Percentiles rank a stretch among this genome's conserved stretches.
Evolutionary conservation across 129 eudicot genomes (phyloP).

Genomic region (Saussurea involucrata): DNA sequence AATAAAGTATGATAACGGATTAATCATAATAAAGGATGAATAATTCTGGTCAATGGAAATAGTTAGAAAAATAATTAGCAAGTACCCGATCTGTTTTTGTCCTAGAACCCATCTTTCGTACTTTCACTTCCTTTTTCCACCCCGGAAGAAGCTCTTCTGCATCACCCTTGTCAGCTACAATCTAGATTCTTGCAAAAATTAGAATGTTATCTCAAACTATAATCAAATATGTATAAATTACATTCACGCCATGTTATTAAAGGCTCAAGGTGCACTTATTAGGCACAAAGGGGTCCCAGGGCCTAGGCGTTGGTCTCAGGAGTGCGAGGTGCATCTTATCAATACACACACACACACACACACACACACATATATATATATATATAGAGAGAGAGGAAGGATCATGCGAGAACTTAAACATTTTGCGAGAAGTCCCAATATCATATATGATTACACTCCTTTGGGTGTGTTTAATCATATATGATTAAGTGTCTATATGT

Average conservation of each 20-base stretch:
- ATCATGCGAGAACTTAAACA: too few species aligned
- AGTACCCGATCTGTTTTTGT: slow-evolving; percentile 51
- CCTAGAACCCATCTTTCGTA: slow-evolving; percentile 32
- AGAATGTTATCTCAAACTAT: slow-evolving; percentile 13
- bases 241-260: background rate
- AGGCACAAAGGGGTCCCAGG: too few species aligned
- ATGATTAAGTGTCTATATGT: too few species aligned
- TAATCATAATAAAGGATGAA: background rate
- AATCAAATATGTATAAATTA: background rate
- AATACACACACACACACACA: too few species aligned
- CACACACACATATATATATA: too few species aligned
- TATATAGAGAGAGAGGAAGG: too few species aligned
- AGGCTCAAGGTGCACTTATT: background rate
- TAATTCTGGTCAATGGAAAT: background rate
- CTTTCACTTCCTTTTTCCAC: slow-evolving; percentile 56
- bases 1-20: background rate
- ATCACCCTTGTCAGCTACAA: slow-evolving; percentile 36
- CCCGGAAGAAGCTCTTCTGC: slow-evolving; percentile 69
- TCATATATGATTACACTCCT: too few species aligned
- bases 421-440: too few species aligned
- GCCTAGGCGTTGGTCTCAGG: too few species aligned
- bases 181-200: slow-evolving; percentile 33
- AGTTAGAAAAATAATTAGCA: background rate
- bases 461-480: too few species aligned
- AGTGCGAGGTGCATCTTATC: too few species aligned